Evolutionary conservation across 2,329 filamentous ascomycete genomes (phyloP).

Genomic region (Arthrocladium fulminans): DNA sequence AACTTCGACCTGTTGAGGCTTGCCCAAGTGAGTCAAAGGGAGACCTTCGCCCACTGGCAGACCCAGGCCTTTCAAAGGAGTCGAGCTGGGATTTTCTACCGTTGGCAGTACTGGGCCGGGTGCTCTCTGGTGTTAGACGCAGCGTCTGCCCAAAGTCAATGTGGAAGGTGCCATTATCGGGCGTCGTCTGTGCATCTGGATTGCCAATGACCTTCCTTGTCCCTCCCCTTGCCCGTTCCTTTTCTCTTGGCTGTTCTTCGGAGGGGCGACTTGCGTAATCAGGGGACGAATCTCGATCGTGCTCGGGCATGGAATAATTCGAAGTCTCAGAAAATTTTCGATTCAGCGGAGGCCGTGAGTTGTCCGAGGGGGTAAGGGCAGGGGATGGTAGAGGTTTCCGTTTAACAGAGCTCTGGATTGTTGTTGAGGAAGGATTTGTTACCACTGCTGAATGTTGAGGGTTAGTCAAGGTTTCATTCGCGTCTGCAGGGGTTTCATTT

Average conservation of each 20-base stretch:
- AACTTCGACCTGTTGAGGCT: conserved; percentile 23
- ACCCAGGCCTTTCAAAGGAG: conserved; percentile 9
- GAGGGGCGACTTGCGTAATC: conserved; percentile 66
- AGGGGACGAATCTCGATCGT: conserved; percentile 55
- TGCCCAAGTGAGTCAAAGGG: conserved; percentile 20
- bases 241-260: conserved; percentile 23
- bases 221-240: conserved; percentile 61
- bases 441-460: conserved; percentile 28
- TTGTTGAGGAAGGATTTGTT: conserved; percentile 20
- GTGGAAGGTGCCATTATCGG: conserved; percentile 49
- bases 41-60: conserved; percentile 12
- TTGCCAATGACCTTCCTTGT: conserved; percentile 62
- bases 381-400: conserved; percentile 26
- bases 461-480: conserved; percentile 19
- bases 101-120: conserved; percentile 48
- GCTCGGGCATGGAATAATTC: conserved; percentile 43
- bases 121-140: conserved; percentile 38
- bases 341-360: conserved; percentile 24
- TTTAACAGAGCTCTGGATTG: conserved; percentile 1
- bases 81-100: conserved; percentile 36
- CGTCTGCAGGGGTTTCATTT: conserved; percentile 25
- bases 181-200: conserved; percentile 32
- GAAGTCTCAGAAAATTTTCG: conserved; percentile 13
- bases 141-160: conserved; percentile 80
- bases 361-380: conserved; percentile 33